Base-by-base conservation (phyloP, 2,329 filamentous ascomycete species). In the Bisporella sp. region DNA sequence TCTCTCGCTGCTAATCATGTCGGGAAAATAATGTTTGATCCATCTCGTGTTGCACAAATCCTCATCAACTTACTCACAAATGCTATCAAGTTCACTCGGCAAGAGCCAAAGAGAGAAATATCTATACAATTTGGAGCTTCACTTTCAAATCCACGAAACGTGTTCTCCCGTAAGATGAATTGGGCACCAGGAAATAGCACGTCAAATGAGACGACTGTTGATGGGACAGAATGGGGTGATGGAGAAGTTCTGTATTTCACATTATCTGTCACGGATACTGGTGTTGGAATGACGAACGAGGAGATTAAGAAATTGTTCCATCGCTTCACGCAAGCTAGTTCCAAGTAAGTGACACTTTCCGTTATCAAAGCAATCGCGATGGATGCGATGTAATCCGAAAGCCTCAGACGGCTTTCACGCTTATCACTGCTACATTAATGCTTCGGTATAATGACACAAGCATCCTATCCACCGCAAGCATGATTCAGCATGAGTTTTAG, bases 41-140 rank as follows among this genome's bases (percentile, higher is more conserved):
- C 87, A 0, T 85, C 83, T 12, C 77, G 87, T 29, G 81, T 92
- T 46, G 77, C 87, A 47, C 87, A 92, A 65, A 84, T 91, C 1
- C 72, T 91, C 4, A 89, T 92, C 64, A 92, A 92, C 59, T 74
- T 92, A 1, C 78, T 87, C 6, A 88, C 86, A 6, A 92, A 92
- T 60, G 85, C 87, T 0, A 83, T 92, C 65, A 92, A 92, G 60
- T 92, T 91, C 62, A 92, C 88, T 1, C 81, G 81, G 35, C 74
- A 74, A 0, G 79, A 83, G 13, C 73, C 74, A 12, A 77, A 72
- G 9, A 76, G 82, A 6, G 78, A 79, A 41, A 75, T 81, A 33
- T 68, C 68, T 1, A 70, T 80, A 2, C 68, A 65, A 9, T 31
- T 59, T 32, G 51, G 52, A 47, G 53, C 56, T n/a, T 52, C 53